phyloP scores from a whole-genome alignment of 768 basidiomycete genomes.

The Hypholoma sublateritium region DNA sequence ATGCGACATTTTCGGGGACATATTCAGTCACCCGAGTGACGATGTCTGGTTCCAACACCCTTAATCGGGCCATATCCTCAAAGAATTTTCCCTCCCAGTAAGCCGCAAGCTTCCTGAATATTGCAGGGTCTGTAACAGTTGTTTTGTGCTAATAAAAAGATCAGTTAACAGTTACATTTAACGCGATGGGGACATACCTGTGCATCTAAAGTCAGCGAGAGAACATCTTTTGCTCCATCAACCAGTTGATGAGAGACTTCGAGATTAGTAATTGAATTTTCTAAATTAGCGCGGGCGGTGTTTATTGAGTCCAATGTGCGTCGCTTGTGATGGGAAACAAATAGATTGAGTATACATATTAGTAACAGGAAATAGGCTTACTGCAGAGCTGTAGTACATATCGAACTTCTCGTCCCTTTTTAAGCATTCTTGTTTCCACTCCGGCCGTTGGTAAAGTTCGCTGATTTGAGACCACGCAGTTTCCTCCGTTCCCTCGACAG shows the following conservation, averaged over 20 bases:
- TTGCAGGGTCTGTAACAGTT: conserved; percentile 82
- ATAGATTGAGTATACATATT: conserved; percentile 13
- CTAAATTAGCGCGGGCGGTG: conserved; percentile 43
- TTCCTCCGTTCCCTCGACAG: conserved; percentile 48
- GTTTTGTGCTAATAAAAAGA: conserved; percentile 56
- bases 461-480: conserved; percentile 55
- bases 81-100: conserved; percentile 93
- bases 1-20: conserved; percentile 90
- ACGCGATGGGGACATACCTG: conserved; percentile 46
- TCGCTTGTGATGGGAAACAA: conserved; percentile 34
- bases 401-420: conserved; percentile 89
- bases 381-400: conserved; percentile 82
- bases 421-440: conserved; percentile 71
- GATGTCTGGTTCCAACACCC: conserved; percentile 84
- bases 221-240: conserved; percentile 73
- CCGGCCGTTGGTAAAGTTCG: conserved; percentile 47
- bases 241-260: conserved; percentile 60
- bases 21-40: conserved; percentile 97
- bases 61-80: conserved; percentile 87
- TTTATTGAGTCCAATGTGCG: conserved; percentile 52
- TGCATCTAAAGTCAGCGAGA: conserved; percentile 71
- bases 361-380: conserved; percentile 31
- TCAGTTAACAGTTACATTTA: neutral
- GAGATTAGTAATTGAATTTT: conserved; percentile 36
- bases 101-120: conserved; percentile 79